Evolutionary conservation across 768 basidiomycete genomes (phyloP).

Genomic region (Naganishia kalamii): DNA sequence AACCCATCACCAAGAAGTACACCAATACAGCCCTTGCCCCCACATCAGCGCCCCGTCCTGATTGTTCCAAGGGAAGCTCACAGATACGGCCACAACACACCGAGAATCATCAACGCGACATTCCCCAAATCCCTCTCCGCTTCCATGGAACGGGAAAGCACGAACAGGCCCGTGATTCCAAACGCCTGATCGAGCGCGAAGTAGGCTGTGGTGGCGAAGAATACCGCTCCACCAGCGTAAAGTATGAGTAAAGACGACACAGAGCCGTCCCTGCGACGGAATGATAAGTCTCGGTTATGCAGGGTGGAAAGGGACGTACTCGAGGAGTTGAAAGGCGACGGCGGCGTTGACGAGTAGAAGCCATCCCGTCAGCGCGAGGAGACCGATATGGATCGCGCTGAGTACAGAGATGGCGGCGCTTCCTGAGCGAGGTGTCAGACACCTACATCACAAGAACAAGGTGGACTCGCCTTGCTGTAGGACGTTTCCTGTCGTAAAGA

Average conservation of each 20-base stretch:
- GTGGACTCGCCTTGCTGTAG: constrained; percentile 58
- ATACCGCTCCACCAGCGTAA: constrained; percentile 64
- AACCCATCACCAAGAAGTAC: constrained; percentile 70
- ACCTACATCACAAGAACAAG: no score
- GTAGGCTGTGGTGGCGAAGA: constrained; percentile 68
- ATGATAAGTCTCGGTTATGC: neutral
- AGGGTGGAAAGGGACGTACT: constrained; percentile 57
- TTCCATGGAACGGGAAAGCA: constrained; percentile 55
- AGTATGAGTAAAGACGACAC: constrained; percentile 50
- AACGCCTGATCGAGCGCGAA: constrained; percentile 66
- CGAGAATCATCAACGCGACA: constrained; percentile 73
- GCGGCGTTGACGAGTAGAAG: constrained; percentile 48
- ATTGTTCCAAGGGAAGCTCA: constrained; percentile 45
- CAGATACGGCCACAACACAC: constrained; percentile 71
- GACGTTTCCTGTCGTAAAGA: constrained; percentile 71
- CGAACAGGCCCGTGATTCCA: constrained; percentile 18
- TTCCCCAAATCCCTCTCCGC: constrained; percentile 58
- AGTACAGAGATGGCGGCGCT: constrained; percentile 62
- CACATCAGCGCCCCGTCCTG: neutral
- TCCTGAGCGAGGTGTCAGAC: constrained; percentile 36
- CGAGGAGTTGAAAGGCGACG: constrained; percentile 63
- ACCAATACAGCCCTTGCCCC: constrained; percentile 56
- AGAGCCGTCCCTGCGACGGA: constrained; percentile 33
- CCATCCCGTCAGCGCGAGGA: constrained; percentile 72
- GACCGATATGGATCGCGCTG: constrained; percentile 70